A percentile compares a stretch with the other conserved stretches of the same genome.
phyloP scores from a whole-genome alignment of 106 monocot genomes.

The Triglochin maritima region DNA sequence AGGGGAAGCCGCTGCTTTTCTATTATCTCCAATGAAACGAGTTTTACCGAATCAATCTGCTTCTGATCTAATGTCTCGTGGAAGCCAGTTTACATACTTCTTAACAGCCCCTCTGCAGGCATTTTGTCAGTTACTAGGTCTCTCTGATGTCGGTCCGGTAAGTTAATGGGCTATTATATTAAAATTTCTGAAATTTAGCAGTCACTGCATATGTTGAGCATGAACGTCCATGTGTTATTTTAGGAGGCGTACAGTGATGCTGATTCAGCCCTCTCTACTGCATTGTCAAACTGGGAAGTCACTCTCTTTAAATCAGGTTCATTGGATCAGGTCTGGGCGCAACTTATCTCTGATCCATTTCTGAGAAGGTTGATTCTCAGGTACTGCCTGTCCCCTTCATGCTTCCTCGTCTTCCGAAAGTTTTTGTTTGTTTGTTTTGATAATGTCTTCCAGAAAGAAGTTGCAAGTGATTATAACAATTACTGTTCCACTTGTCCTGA shows the following conservation, averaged over 20 bases:
- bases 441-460: too few species aligned
- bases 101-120: constrained; percentile 83
- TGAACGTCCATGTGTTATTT: constrained; percentile 17
- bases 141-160: constrained; percentile 52
- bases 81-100: constrained; percentile 90
- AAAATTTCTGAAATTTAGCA: constrained; percentile 3
- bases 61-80: constrained; percentile 27
- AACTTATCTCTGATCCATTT: constrained; percentile 81
- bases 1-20: constrained; percentile 66
- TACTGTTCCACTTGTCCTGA: too few species aligned
- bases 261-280: constrained; percentile 53
- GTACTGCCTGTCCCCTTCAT: constrained; percentile 16
- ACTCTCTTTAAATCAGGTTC: constrained; percentile 56
- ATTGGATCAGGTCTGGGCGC: constrained; percentile 67
- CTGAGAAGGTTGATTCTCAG: constrained; percentile 77
- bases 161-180: constrained; percentile 4
- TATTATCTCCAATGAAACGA: constrained; percentile 67
- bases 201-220: background rate
- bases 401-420: background rate
- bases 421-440: too few species aligned
- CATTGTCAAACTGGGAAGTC: constrained; percentile 78
- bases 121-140: constrained; percentile 62
- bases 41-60: constrained; percentile 18
- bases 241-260: constrained; percentile 45
- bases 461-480: too few species aligned